Conservation (phyloP, 2,329 filamentous ascomycete genomes). For the Sarocladium oryzae region DNA sequence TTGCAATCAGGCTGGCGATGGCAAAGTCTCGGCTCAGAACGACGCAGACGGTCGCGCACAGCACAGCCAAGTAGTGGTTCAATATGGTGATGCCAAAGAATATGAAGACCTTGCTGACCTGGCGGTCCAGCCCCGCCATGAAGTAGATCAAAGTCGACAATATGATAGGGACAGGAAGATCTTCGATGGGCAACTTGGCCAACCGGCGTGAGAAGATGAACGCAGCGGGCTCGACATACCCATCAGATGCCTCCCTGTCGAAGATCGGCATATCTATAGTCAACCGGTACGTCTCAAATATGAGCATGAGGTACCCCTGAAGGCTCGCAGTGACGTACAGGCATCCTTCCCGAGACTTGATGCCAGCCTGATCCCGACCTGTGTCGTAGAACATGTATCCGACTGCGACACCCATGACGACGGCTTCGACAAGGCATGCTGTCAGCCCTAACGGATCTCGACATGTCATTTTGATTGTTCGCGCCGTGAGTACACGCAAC, state of each 20-base stretch:
- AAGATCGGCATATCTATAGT: slow-evolving; percentile 69
- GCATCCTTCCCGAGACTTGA: slow-evolving; percentile 65
- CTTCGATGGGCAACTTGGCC: slow-evolving; percentile 62
- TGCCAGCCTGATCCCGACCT: slow-evolving; percentile 59
- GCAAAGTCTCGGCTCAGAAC: slow-evolving; percentile 60
- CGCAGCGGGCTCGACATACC: slow-evolving; percentile 60
- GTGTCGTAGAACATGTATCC: slow-evolving; percentile 68
- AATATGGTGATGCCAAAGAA: slow-evolving; percentile 64
- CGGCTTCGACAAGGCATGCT: slow-evolving; percentile 61
- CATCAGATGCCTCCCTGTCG: slow-evolving; percentile 67
- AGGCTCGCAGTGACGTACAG: slow-evolving; percentile 65
- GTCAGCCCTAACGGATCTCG: slow-evolving; percentile 20
- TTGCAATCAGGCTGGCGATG: slow-evolving; percentile 63
- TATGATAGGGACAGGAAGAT: slow-evolving; percentile 63
- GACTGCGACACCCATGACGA: slow-evolving; percentile 62
- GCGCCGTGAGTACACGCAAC: slow-evolving; percentile 55
- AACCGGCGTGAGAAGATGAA: slow-evolving; percentile 65
- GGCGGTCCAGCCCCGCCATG: slow-evolving; percentile 65
- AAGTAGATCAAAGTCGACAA: slow-evolving; percentile 70
- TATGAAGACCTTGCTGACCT: slow-evolving; percentile 58
- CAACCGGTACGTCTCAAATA: slow-evolving; percentile 70
- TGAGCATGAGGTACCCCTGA: slow-evolving; percentile 68
- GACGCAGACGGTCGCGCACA: slow-evolving; percentile 62
- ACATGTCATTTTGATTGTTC: slow-evolving; percentile 52
- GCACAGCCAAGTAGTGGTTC: slow-evolving; percentile 67